Percentiles rank a stretch among this genome's conserved stretches.
Conservation (phyloP, 768 basidiomycete species). For the Tulasnella sp. region DNA sequence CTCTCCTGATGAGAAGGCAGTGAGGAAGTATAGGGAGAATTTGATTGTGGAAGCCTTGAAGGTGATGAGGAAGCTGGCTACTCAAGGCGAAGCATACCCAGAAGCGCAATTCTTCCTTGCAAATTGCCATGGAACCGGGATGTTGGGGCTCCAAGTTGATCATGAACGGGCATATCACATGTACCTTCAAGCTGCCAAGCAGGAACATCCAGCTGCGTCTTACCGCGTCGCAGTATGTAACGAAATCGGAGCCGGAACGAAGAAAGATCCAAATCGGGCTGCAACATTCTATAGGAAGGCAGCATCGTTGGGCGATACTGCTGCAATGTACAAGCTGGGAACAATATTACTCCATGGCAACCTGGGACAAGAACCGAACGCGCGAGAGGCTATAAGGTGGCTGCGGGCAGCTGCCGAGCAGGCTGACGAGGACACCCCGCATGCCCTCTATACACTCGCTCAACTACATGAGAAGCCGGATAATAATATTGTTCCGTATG, state of each 20-base stretch:
- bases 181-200: slow-evolving; percentile 92
- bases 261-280: slow-evolving; percentile 74
- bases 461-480: slow-evolving; percentile 61
- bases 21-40: slow-evolving; percentile 80
- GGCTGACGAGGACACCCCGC: slow-evolving; percentile 96
- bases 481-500: slow-evolving; percentile 57
- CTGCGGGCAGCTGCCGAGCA: slow-evolving; percentile 88
- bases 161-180: slow-evolving; percentile 96
- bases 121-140: slow-evolving; percentile 91
- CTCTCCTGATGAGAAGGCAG: slow-evolving; percentile 64
- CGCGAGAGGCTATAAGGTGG: slow-evolving; percentile 89
- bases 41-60: slow-evolving; percentile 83
- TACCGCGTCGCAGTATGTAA: slow-evolving; percentile 98
- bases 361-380: slow-evolving; percentile 71
- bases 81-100: slow-evolving; percentile 79
- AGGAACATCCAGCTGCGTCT: slow-evolving; percentile 87
- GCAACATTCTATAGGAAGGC: slow-evolving; percentile 95
- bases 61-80: slow-evolving; percentile 82
- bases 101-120: slow-evolving; percentile 99
- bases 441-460: slow-evolving; percentile 93
- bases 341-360: slow-evolving; percentile 84
- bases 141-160: slow-evolving; percentile 89
- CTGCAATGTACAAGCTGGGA: slow-evolving; percentile 99
- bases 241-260: slow-evolving; percentile 93
- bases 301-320: slow-evolving; percentile 87